Percentiles rank a stretch among this genome's conserved stretches.
Conservation (phyloP, 148 eudicot genomes). For the Camellia lanceoleosa region DNA sequence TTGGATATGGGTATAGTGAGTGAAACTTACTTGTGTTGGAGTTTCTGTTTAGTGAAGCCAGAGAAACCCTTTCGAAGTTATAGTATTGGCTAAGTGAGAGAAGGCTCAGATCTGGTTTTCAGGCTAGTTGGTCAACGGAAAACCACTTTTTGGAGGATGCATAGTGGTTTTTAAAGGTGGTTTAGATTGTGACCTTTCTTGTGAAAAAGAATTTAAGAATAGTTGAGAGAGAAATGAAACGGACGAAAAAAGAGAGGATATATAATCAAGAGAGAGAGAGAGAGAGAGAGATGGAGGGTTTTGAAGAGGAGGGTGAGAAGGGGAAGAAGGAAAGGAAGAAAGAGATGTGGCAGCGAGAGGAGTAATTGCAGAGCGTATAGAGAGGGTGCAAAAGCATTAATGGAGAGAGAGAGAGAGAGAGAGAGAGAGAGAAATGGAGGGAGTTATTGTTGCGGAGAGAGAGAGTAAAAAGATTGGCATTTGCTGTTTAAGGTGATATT, state of each 20-base stretch:
- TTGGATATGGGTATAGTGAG: neutral
- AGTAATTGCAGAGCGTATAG: slow-evolving; percentile 27
- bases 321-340: slow-evolving; percentile 2
- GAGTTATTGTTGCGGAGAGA: slow-evolving; percentile 5
- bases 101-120: slow-evolving; percentile 21
- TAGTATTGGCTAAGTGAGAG: neutral
- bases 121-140: slow-evolving; percentile 22
- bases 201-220: slow-evolving; percentile 51
- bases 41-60: neutral
- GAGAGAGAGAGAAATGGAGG: neutral
- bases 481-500: neutral
- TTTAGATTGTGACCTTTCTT: slow-evolving; percentile 19
- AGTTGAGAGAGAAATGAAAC: slow-evolving; percentile 14
- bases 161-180: slow-evolving; percentile 10
- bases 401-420: slow-evolving; percentile 7
- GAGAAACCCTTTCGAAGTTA: neutral
- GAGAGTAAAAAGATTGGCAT: neutral
- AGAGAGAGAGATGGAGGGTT: neutral
- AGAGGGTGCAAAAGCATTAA: slow-evolving; percentile 27
- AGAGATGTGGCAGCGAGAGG: slow-evolving; percentile 16
- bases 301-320: slow-evolving; percentile 20
- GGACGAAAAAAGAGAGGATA: slow-evolving; percentile 15
- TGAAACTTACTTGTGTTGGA: neutral
- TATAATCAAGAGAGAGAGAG: slow-evolving; percentile 1
- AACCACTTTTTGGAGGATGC: slow-evolving; percentile 15